Conservation (phyloP, 1,139 yeast species). For the Blastobotrys arbuscula region DNA sequence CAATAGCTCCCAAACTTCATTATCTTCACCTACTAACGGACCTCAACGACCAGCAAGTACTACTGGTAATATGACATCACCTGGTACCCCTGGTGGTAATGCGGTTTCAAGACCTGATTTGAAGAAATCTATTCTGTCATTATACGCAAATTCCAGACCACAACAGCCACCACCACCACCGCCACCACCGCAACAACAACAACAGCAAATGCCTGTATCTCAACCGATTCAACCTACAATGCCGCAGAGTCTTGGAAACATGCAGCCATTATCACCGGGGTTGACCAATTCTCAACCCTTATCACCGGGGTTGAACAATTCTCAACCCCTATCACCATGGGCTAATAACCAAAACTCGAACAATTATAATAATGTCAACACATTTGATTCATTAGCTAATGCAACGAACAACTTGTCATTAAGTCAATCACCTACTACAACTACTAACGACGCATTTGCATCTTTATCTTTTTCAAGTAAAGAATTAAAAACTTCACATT, state of each 20-base stretch:
- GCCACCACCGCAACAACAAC: constrained; percentile 14
- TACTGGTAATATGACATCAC: too few species aligned
- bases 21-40: constrained; percentile 13
- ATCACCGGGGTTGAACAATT: too few species aligned
- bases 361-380: neutral
- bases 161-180: constrained; percentile 13
- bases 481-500: constrained; percentile 1
- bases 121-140: constrained; percentile 82
- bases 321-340: too few species aligned
- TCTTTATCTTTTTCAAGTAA: constrained; percentile 11
- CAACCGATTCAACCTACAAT: too few species aligned
- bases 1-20: constrained; percentile 20
- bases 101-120: constrained; percentile 57
- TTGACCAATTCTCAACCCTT: too few species aligned
- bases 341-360: too few species aligned
- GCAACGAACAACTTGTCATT: constrained; percentile 16
- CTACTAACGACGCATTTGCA: constrained; percentile 10
- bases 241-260: too few species aligned
- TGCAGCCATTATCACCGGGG: too few species aligned
- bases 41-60: neutral
- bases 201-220: neutral
- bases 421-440: neutral
- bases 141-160: constrained; percentile 51
- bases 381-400: constrained; percentile 13
- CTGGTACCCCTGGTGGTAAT: constrained; percentile 14